Base-by-base conservation (phyloP, 352 stramenopile species). In the Globisporangium orthogonon region DNA sequence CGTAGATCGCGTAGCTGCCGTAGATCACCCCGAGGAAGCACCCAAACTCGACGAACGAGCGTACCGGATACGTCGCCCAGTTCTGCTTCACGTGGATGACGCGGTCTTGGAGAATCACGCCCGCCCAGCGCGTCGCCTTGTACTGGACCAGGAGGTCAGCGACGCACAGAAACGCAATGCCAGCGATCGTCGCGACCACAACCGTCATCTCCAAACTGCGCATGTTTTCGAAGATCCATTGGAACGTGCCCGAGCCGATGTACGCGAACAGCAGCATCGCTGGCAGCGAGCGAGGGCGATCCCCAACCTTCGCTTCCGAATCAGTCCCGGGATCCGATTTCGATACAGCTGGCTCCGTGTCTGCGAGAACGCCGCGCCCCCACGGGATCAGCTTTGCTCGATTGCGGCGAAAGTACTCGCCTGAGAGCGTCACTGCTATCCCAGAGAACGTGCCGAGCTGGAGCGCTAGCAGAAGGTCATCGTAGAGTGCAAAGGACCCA, bases 191-290 rank as follows among this genome's bases (percentile, higher is more conserved):
- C 1, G 82, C 85, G 10, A 94, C 62, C 9, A 87, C 52, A 14
- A 92, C 75, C 4, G 81, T 92, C 29, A 94, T 80, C 63, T 94
- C 85, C 15, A 94, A 65, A 43, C 82, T 87, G 43, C 85, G 82
- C 49, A 91, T 86, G 56, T 94, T 91, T 54, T 94, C 85, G 51
- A 89, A 94, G 33, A 94, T 94, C 84, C 84, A 94, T 54, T 91
- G 81, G 56, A 94, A 94, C 9, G 84, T 94, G 35, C 84, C 81
- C 15, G 84, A 91, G 2, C 85, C 85, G 23, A 94, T 82, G 58
- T 94, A 94, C 18, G 82, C 82, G 60, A 94, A 92, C 43, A 94
- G 61, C 5, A 92, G 61, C 74, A 94, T 89, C 7, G 76, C 63
- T 28, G 75, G 71, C 29, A 85, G 63, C 10, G 69, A 70, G 10